phyloP scores from a whole-genome alignment of 1,284 basidiomycete species.

The Moesziomyces globuligerus region DNA sequence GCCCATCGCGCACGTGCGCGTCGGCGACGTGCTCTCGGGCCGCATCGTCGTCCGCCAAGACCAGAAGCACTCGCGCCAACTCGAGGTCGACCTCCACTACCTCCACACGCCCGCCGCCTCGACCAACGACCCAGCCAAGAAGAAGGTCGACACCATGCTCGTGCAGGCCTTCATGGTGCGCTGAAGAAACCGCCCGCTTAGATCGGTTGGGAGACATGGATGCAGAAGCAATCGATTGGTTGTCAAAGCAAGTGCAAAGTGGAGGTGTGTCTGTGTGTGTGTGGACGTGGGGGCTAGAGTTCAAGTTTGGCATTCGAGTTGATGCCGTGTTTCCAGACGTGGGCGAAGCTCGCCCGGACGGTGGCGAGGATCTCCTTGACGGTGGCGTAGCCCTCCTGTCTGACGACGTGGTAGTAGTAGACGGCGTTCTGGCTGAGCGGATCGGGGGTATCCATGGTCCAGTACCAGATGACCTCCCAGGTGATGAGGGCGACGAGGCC shows the following conservation, averaged over 20 bases:
- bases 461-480: conserved; percentile 58
- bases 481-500: conserved; percentile 35
- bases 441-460: conserved; percentile 50
- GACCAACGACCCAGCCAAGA: conserved; percentile 1
- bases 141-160: conserved; percentile 53
- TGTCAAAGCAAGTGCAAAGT: not conserved
- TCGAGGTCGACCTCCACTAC: conserved; percentile 93
- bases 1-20: conserved; percentile 75
- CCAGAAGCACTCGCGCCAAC: conserved; percentile 81
- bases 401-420: conserved; percentile 3
- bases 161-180: conserved; percentile 84
- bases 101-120: conserved; percentile 5
- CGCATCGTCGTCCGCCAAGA: conserved; percentile 85
- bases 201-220: no score
- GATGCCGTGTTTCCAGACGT: conserved; percentile 23
- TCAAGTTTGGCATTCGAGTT: conserved; percentile 13
- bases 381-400: conserved; percentile 5
- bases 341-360: conserved; percentile 9
- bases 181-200: not conserved
- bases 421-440: conserved; percentile 25
- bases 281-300: conserved; percentile 67
- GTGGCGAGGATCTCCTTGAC: conserved; percentile 19
- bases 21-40: conserved; percentile 83
- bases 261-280: not conserved
- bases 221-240: no score